phyloP scores from a whole-genome alignment of 495 filamentous ascomycete species.

The Aspergillus homomorphus region DNA sequence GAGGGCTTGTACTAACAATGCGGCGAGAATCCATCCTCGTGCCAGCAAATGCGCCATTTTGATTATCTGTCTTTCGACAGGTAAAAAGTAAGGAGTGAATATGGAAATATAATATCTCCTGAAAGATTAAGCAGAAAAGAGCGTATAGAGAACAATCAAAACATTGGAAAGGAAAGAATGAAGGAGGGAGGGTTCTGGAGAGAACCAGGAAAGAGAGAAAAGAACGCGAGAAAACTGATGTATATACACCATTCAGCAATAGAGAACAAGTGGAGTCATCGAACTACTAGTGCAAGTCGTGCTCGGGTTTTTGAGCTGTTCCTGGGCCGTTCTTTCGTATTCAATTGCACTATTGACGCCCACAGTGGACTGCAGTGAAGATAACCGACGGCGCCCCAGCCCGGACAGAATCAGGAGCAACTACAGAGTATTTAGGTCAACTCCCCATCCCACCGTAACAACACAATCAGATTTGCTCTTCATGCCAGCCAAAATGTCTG shows the following conservation, averaged over 20 bases:
- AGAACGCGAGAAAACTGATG: background rate
- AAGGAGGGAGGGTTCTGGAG: background rate
- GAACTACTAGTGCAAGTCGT: background rate
- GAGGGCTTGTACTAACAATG: background rate
- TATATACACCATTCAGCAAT: background rate
- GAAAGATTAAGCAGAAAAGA: background rate
- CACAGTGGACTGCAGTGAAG: background rate
- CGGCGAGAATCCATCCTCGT: conserved; percentile 2
- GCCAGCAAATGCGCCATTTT: background rate
- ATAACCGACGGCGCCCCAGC: background rate
- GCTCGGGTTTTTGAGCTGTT: background rate
- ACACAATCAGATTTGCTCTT: background rate
- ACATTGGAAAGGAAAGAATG: background rate
- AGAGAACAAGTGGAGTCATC: background rate
- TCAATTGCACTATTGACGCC: background rate
- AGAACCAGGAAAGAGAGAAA: background rate
- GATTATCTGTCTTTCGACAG: background rate
- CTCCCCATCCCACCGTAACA: background rate
- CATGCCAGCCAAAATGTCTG: background rate
- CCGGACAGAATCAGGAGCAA: background rate
- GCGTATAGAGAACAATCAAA: background rate
- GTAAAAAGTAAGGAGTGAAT: no score
- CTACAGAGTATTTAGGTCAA: background rate
- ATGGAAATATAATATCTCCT: no score
- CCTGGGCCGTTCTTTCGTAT: background rate